Evolutionary conservation across 2,329 filamentous ascomycete genomes (phyloP).

Genomic region (Gaeumannomyces sp.): DNA sequence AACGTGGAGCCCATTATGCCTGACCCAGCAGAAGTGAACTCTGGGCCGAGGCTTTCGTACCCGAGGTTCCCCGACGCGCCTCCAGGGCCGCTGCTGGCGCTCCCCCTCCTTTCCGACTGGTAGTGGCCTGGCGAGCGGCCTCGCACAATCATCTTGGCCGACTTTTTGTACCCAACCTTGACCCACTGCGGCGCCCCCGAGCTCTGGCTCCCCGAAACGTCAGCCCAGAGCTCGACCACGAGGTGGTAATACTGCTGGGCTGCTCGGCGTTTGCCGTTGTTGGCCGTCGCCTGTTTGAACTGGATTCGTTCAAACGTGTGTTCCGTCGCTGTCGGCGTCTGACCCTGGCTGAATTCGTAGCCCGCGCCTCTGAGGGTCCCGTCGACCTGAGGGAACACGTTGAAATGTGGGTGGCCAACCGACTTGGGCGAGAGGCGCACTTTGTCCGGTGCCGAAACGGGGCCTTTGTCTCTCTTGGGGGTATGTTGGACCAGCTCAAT

Average conservation of each 20-base stretch:
- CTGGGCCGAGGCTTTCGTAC: slow-evolving; percentile 31
- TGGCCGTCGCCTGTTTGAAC: slow-evolving; percentile 89
- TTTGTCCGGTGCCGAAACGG: slow-evolving; percentile 66
- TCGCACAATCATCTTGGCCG: slow-evolving; percentile 79
- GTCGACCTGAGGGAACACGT: slow-evolving; percentile 36
- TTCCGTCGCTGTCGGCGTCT: slow-evolving; percentile 34
- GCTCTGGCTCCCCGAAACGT: slow-evolving; percentile 37
- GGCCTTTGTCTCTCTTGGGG: slow-evolving; percentile 84
- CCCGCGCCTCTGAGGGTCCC: slow-evolving; percentile 20
- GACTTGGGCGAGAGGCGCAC: slow-evolving; percentile 61
- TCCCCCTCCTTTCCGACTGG: slow-evolving; percentile 62
- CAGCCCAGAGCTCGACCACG: slow-evolving; percentile 76
- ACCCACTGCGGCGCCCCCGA: slow-evolving; percentile 49
- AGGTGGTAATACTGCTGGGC: slow-evolving; percentile 91
- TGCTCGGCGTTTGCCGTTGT: slow-evolving; percentile 85
- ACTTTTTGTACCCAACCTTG: slow-evolving; percentile 66
- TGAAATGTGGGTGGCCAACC: slow-evolving; percentile 40
- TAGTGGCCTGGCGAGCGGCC: slow-evolving; percentile 79
- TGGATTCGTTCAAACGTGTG: slow-evolving; percentile 82
- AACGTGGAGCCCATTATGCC: slow-evolving; percentile 35
- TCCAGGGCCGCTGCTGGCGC: slow-evolving; percentile 60
- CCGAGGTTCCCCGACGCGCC: slow-evolving; percentile 57
- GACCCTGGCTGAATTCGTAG: slow-evolving; percentile 34
- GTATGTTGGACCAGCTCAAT: slow-evolving; percentile 88
- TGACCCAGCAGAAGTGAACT: slow-evolving; percentile 30